phyloP scores from a whole-genome alignment of 2,329 filamentous ascomycete genomes.

The Myriosclerotinia scirpicola region DNA sequence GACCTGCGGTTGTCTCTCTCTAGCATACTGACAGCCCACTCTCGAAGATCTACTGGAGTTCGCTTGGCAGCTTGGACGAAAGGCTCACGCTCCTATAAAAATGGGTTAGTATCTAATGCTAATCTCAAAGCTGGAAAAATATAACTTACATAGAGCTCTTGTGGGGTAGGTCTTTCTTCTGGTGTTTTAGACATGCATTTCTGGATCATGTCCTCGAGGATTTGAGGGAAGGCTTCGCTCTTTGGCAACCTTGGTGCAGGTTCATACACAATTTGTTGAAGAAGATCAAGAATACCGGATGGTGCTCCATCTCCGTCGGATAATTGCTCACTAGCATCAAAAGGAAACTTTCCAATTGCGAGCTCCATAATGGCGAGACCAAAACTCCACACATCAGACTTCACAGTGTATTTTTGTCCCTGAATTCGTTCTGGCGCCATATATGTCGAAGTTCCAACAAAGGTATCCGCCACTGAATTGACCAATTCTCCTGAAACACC shows the following conservation, averaged over 20 bases:
- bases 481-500: constrained; percentile 97
- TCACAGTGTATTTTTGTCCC: constrained; percentile 94
- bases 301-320: constrained; percentile 78
- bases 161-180: constrained; percentile 83
- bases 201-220: constrained; percentile 94
- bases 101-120: constrained; percentile 25
- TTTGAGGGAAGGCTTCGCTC: constrained; percentile 94
- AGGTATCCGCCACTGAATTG: constrained; percentile 97
- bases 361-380: constrained; percentile 94
- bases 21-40: constrained; percentile 93
- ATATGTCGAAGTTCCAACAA: constrained; percentile 97
- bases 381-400: constrained; percentile 97
- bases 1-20: constrained; percentile 95
- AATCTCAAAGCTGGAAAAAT: constrained; percentile 23
- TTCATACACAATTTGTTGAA: constrained; percentile 97
- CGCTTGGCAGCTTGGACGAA: constrained; percentile 96
- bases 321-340: constrained; percentile 70
- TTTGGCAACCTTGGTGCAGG: constrained; percentile 90
- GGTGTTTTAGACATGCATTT: constrained; percentile 92
- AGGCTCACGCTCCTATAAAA: constrained; percentile 75
- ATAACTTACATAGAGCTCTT: constrained; percentile 81
- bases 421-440: constrained; percentile 99
- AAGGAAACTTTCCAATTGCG: constrained; percentile 96
- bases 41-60: constrained; percentile 88
- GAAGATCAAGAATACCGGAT: constrained; percentile 89